These are phyloP conservation scores for Peribolospora kevripleyi DNA, from an alignment of 768 basidiomycete genomes.

Conservation along the genomic window DNA sequence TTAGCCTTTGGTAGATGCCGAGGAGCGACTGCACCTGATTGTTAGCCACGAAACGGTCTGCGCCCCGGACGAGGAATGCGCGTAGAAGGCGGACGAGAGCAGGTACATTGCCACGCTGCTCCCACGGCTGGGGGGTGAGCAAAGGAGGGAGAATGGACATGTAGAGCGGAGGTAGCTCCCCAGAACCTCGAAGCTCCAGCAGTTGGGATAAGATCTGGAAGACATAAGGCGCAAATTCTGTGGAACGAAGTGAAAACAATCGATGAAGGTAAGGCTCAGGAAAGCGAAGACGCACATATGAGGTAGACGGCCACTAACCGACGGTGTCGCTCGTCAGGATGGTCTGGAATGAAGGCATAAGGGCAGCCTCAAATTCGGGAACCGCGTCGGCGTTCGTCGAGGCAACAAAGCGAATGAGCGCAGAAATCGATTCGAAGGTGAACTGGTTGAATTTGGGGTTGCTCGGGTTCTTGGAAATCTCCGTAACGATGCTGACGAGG, in stretches of 20 bases:
- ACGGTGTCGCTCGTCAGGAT: slow-evolving; percentile 83
- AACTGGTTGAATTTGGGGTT: slow-evolving; percentile 97
- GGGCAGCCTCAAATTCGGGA: slow-evolving; percentile 45
- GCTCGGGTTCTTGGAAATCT: slow-evolving; percentile 83
- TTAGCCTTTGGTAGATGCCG: slow-evolving; percentile 74
- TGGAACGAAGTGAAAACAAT: not conserved
- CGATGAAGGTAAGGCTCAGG: not conserved
- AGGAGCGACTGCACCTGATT: slow-evolving; percentile 56
- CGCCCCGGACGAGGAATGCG: slow-evolving; percentile 54
- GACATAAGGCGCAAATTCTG: slow-evolving; percentile 90
- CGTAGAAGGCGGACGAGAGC: slow-evolving; percentile 70
- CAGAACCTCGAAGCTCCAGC: slow-evolving; percentile 48
- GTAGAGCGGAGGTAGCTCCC: slow-evolving; percentile 46
- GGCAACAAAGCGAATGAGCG: slow-evolving; percentile 67
- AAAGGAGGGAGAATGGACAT: slow-evolving; percentile 54
- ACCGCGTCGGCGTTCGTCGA: slow-evolving; percentile 42
- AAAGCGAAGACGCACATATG: not conserved
- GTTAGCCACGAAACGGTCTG: slow-evolving; percentile 35
- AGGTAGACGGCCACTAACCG: slow-evolving; percentile 28
- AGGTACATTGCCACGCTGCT: slow-evolving; percentile 80
- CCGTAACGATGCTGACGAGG: slow-evolving; percentile 57
- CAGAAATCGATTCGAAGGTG: slow-evolving; percentile 89
- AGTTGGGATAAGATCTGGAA: slow-evolving; percentile 94
- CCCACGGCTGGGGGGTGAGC: slow-evolving; percentile 66
- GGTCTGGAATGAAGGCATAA: slow-evolving; percentile 67